Conservation (phyloP, 441 rosid genomes). For the Daphne laureola region DNA sequence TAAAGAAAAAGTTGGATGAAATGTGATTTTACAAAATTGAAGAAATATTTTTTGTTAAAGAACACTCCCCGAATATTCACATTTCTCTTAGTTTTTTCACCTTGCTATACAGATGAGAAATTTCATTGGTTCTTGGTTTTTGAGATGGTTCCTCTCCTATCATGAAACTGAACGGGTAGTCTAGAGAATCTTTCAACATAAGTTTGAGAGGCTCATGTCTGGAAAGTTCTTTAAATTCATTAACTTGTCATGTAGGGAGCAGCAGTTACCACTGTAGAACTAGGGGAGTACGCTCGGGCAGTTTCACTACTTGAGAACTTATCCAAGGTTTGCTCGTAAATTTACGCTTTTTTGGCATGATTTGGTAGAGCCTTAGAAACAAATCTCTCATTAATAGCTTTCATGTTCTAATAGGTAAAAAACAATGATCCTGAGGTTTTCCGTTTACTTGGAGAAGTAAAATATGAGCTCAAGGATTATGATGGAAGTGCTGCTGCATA, state of each 20-base stretch:
- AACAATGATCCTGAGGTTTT: constrained; percentile 73
- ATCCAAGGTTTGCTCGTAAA: constrained; percentile 54
- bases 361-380: constrained; percentile 12
- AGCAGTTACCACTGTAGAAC: constrained; percentile 72
- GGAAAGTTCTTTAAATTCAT: constrained; percentile 14
- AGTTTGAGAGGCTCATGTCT: background rate
- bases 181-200: no score
- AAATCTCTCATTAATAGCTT: constrained; percentile 17
- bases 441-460: constrained; percentile 90
- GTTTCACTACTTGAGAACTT: constrained; percentile 60
- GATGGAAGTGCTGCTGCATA: constrained; percentile 86
- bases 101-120: no score
- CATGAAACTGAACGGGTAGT: background rate
- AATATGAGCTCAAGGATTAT: constrained; percentile 76
- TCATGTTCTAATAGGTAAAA: constrained; percentile 52
- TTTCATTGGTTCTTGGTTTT: no score
- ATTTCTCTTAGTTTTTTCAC: no score
- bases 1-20: no score
- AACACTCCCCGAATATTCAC: no score
- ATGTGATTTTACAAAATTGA: no score
- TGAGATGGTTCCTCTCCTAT: background rate
- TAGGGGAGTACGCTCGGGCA: constrained; percentile 75
- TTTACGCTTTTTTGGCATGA: constrained; percentile 2
- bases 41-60: no score
- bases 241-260: constrained; percentile 63